Base-by-base conservation (phyloP, 2,329 filamentous ascomycete species). In the Daldinia sp. region DNA sequence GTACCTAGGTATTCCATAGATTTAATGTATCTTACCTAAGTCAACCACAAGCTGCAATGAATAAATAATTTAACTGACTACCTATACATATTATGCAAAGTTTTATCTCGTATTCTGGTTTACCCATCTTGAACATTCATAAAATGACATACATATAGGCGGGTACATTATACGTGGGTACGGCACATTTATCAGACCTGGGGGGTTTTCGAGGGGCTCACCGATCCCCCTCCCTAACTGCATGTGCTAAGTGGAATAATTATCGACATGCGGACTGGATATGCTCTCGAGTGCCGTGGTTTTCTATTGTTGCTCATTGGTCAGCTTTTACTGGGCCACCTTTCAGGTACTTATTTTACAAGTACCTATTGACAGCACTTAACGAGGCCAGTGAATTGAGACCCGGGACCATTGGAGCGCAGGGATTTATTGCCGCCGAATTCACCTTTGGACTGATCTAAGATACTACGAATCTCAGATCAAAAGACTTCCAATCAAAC, bases 401-500 rank as follows among this genome's bases (percentile, higher is more conserved):
- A 10, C 6, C 30, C 9, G 30, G 3, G 9, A 33, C 30, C 30
- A 33, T 33, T 33, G 53, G 61, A 53, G 39, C 61, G n/a, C 61
- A 68, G 39, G 57, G 59, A 37, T 60, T 56, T 51, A 63, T 67
- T 63, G 35, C 60, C 63, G 63, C 60, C 55, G 60, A 54, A 39
- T 7, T 37, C 50, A 53, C 23, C 33, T 53, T 28, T 39, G 18
- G 42, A 41, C 18, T 56, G 1, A 13, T 7, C 9, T n/a, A 26
- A 15, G 37, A 65, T 55, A 60, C 39, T 33, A 58, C 33, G 2
- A 67, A 44, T 50, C 51, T 67, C 67, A 69, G 56, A 60, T 67
- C 56, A 67, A 55, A 60, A 37, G 61, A 20, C 67, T 41, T 60
- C 67, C 67, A 69, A 67, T 67, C 67, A 69, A 33, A 51, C 37